A percentile compares a stretch with the other conserved stretches of the same genome.
Evolutionary conservation across 1,139 yeast genomes (phyloP).

Genomic region (Sugiyamaella neomexicana): DNA sequence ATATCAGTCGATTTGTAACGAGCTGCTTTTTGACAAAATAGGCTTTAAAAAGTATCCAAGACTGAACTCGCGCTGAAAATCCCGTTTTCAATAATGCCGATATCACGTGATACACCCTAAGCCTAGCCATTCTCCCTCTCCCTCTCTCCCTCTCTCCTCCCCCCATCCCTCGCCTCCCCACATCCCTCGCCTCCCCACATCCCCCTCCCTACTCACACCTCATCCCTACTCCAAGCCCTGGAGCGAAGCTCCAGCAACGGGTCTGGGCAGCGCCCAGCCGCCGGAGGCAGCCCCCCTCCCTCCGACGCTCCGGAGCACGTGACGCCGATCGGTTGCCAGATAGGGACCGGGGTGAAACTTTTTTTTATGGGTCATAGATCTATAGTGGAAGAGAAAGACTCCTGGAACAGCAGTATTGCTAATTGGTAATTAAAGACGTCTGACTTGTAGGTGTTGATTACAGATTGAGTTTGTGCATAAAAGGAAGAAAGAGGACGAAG

Average conservation of each 20-base stretch:
- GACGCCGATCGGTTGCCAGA: neutral
- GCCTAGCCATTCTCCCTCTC: neutral
- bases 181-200: no score
- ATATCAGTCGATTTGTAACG: no score
- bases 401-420: neutral
- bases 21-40: no score
- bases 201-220: neutral
- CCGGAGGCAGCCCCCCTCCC: neutral
- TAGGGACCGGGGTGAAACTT: conserved; percentile 9
- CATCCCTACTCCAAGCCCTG: neutral
- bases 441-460: no score
- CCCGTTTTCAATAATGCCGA: neutral
- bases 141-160: neutral
- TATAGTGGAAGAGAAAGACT: neutral
- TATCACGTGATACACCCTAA: conserved; percentile 4
- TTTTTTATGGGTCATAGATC: conserved; percentile 2
- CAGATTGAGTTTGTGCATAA: no score
- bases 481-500: no score
- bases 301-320: neutral
- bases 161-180: no score
- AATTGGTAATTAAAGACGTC: no score
- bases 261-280: neutral
- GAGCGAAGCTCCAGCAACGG: neutral
- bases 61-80: neutral
- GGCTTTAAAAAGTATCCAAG: no score